These are phyloP conservation scores for Phaeosphaeria sp. DNA, from an alignment of 2,329 filamentous ascomycete genomes.

Conservation along the genomic window DNA sequence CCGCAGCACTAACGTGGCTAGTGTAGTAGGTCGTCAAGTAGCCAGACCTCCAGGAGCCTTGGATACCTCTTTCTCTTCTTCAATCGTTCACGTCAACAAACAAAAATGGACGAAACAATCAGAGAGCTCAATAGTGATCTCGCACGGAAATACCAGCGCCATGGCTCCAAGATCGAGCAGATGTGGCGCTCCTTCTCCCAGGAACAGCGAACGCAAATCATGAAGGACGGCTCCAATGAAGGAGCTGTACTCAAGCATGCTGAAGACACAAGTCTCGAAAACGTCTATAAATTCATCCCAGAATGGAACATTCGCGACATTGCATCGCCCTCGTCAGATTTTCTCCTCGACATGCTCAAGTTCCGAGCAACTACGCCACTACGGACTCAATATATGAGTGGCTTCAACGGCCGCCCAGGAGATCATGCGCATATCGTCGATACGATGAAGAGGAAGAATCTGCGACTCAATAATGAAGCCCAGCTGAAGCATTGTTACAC, in stretches of 20 bases:
- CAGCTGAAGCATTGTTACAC: slow-evolving; percentile 44
- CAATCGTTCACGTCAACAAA: background rate
- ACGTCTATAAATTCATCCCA: slow-evolving; percentile 50
- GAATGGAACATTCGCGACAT: slow-evolving; percentile 57
- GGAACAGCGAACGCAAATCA: slow-evolving; percentile 41
- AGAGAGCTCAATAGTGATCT: slow-evolving; percentile 50
- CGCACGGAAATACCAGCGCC: slow-evolving; percentile 46
- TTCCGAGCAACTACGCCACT: slow-evolving; percentile 42
- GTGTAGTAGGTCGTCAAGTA: too few relatives aligned
- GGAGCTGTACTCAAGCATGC: slow-evolving; percentile 47
- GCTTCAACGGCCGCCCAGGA: slow-evolving; percentile 41
- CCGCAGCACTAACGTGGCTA: background rate
- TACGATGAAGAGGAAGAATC: slow-evolving; percentile 44
- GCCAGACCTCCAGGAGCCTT: too few relatives aligned
- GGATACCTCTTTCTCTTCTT: background rate
- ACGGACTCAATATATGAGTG: slow-evolving; percentile 17
- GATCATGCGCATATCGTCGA: slow-evolving; percentile 46
- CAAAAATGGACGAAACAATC: slow-evolving; percentile 18
- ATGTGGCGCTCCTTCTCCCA: slow-evolving; percentile 52
- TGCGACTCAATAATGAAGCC: slow-evolving; percentile 33
- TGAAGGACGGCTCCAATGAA: slow-evolving; percentile 44
- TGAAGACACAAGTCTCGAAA: slow-evolving; percentile 45
- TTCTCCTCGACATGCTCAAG: slow-evolving; percentile 49
- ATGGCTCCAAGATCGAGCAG: slow-evolving; percentile 45
- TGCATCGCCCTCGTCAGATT: slow-evolving; percentile 37